Evolutionary conservation across 139 green algal genomes (phyloP).

Genomic region (Trebouxia sp.): DNA sequence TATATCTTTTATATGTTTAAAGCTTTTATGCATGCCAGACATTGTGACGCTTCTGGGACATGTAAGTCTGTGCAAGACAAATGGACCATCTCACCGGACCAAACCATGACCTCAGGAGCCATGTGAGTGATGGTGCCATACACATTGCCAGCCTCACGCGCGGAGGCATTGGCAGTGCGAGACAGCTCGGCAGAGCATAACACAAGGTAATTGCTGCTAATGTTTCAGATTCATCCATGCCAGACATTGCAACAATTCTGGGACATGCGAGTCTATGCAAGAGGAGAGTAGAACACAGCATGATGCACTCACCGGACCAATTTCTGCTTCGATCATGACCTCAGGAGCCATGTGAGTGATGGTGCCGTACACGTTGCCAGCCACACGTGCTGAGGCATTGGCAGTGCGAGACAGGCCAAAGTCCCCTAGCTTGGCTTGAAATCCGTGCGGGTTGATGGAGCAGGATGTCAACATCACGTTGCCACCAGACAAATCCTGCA

Average conservation of each 20-base stretch:
- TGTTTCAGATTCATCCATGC: no score
- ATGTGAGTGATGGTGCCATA: slow-evolving; percentile 33
- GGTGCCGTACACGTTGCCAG: slow-evolving; percentile 47
- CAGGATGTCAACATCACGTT: slow-evolving; percentile 50
- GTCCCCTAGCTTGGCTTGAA: slow-evolving; percentile 62
- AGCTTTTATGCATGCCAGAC: no score
- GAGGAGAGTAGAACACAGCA: no score
- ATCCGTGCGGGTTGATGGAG: slow-evolving; percentile 43
- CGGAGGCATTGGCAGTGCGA: no score
- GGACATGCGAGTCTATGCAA: no score
- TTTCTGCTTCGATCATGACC: slow-evolving; percentile 42
- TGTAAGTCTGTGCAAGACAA: no score
- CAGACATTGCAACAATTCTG: no score
- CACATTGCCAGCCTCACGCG: no score
- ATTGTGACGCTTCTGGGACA: no score
- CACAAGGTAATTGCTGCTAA: no score
- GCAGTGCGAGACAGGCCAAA: slow-evolving; percentile 56
- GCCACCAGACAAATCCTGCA: slow-evolving; percentile 44
- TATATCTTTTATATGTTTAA: no score
- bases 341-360: slow-evolving; percentile 71
- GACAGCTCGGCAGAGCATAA: no score
- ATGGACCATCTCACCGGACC: not conserved
- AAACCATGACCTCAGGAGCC: slow-evolving; percentile 58
- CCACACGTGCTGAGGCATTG: not conserved
- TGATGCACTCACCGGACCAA: slow-evolving; percentile 2